Evolutionary conservation across 2,329 filamentous ascomycete species (phyloP), one percentile per base, ranked within the genome.

Genomic region (Stemphylium vesicarium): DNA sequence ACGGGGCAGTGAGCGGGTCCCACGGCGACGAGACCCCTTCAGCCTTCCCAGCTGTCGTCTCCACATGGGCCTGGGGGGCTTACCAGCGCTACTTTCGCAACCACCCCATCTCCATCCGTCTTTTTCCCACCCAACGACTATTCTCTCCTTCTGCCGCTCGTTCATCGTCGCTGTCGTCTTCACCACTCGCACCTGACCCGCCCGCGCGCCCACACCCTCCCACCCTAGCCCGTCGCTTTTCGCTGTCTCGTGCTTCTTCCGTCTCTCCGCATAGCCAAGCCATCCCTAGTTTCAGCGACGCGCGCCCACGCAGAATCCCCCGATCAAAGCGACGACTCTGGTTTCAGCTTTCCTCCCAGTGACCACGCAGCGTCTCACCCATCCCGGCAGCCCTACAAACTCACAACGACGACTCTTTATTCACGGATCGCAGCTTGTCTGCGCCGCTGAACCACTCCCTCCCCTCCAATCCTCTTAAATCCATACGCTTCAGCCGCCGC

Each of bases 401-500:
- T 59, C 49, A 53, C 54, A 24, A 24, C 42, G 39, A 44, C 62
- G 44, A 55, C 51, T 51, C 57, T 32, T 42, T 38, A 20, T 52
- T 44, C 59, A 42, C 61, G 39, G 40, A 53, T 53, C 55, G 52
- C 58, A 51, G 56, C 39, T 42, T 45, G 55, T 46, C 54, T 59
- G 48, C 59, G 40, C 60, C 46, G 31, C 18, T 26, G 13, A 24
- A 36, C 45, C 56, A 60, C 53, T 39, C 33, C 24, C 50, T 36
- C 52, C 29, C 53, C 42, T 29, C 53, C 45, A 46, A 37, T 26
- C 47, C 39, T 49, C 47, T 57, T 56, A 59, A 65, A 68, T 60
- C 59, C 59, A 41, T 59, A 53, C 57, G 32, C 62, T 50, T 47
- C 73, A 73, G 73, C 71, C 72, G 73, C 72, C 60, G 47, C 37